Conservation (phyloP, 495 filamentous ascomycete genomes). For the Xylaria bambusicola region DNA sequence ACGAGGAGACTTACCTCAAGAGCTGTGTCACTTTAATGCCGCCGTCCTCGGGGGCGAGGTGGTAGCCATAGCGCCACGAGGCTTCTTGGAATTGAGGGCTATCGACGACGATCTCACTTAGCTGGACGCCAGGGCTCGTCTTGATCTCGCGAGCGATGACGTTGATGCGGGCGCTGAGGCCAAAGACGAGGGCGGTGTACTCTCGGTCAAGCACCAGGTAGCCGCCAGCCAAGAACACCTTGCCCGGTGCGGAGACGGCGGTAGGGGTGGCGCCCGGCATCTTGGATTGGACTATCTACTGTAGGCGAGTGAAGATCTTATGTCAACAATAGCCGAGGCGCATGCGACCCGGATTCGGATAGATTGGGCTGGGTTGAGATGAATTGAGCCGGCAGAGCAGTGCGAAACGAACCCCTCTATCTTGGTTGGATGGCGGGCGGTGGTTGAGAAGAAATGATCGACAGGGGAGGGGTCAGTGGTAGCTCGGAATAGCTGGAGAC, state of each 20-base stretch:
- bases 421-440: neutral
- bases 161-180: slow-evolving; percentile 91
- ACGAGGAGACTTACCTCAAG: slow-evolving; percentile 62
- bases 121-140: slow-evolving; percentile 57
- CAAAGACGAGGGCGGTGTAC: slow-evolving; percentile 90
- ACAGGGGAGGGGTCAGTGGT: slow-evolving; percentile 12
- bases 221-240: slow-evolving; percentile 91
- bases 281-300: slow-evolving; percentile 1
- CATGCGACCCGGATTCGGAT: slow-evolving; percentile 1
- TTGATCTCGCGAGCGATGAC: slow-evolving; percentile 68
- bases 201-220: slow-evolving; percentile 90
- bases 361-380: neutral
- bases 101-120: slow-evolving; percentile 74
- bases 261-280: slow-evolving; percentile 29
- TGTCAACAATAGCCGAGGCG: neutral
- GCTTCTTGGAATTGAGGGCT: slow-evolving; percentile 90
- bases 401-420: slow-evolving; percentile 10
- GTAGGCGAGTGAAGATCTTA: neutral
- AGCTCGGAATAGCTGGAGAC: neutral
- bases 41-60: slow-evolving; percentile 65
- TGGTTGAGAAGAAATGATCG: slow-evolving; percentile 25
- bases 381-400: neutral
- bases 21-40: slow-evolving; percentile 78
- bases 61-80: slow-evolving; percentile 81
- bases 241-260: slow-evolving; percentile 90